Evolutionary conservation across 1,284 basidiomycete genomes (phyloP).

Genomic region (Pseudozyma tsukubaensis): DNA sequence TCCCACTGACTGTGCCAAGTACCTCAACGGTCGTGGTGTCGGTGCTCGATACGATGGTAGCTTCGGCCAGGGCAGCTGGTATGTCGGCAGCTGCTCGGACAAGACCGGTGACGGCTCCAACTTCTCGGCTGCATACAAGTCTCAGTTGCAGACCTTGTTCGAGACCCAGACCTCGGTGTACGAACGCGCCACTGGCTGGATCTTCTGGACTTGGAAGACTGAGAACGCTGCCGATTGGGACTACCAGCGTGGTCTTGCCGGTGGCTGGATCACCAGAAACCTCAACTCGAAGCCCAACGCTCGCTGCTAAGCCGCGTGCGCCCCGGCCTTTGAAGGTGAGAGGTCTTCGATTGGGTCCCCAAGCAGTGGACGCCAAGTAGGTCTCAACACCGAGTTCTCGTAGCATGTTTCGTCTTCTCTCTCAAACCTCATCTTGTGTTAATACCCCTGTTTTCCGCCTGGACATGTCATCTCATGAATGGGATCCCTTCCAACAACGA

Average conservation of each 20-base stretch:
- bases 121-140: slow-evolving; percentile 84
- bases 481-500: too few species aligned
- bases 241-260: slow-evolving; percentile 64
- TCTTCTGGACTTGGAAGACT: slow-evolving; percentile 87
- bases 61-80: slow-evolving; percentile 68
- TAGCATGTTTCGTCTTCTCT: too few species aligned
- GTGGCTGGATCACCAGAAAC: slow-evolving; percentile 62
- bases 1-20: slow-evolving; percentile 85
- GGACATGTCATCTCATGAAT: too few species aligned
- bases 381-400: too few species aligned
- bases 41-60: slow-evolving; percentile 86
- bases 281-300: slow-evolving; percentile 47
- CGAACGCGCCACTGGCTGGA: slow-evolving; percentile 75
- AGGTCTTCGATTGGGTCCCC: slow-evolving; percentile 5
- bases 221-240: slow-evolving; percentile 67
- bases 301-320: slow-evolving; percentile 44
- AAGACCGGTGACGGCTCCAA: slow-evolving; percentile 78
- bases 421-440: too few species aligned
- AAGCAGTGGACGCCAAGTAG: not conserved
- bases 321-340: not conserved
- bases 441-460: too few species aligned
- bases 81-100: slow-evolving; percentile 79
- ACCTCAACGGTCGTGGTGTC: slow-evolving; percentile 75
- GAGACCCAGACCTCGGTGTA: slow-evolving; percentile 77
- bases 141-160: slow-evolving; percentile 82